Conservation (phyloP, 1,284 basidiomycete species). For the Malassezia sp. region DNA sequence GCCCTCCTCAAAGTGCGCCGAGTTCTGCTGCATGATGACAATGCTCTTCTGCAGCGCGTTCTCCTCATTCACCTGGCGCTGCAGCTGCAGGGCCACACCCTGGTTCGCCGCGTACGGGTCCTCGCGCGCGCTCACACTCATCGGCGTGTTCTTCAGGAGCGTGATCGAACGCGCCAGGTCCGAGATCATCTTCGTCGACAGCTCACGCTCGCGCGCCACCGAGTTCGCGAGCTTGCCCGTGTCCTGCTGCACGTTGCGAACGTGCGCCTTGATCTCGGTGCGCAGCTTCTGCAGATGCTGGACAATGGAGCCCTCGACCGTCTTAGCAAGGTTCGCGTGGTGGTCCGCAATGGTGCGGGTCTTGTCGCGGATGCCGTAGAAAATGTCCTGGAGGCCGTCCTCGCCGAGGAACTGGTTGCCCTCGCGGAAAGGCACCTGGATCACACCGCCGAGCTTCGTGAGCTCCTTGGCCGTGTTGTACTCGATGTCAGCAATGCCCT, state of each 20-base stretch:
- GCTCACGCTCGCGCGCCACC: conserved; percentile 86
- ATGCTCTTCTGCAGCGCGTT: conserved; percentile 97
- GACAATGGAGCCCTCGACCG: conserved; percentile 92
- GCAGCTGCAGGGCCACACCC: conserved; percentile 72
- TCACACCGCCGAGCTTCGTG: conserved; percentile 88
- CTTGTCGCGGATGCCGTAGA: conserved; percentile 80
- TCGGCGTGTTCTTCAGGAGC: conserved; percentile 87
- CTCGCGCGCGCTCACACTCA: conserved; percentile 66
- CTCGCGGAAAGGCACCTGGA: conserved; percentile 90
- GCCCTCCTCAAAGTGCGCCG: conserved; percentile 91
- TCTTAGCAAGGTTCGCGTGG: conserved; percentile 88
- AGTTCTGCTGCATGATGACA: conserved; percentile 95
- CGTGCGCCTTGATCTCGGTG: conserved; percentile 91
- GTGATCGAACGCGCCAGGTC: conserved; percentile 79
- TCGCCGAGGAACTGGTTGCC: conserved; percentile 56
- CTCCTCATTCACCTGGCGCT: conserved; percentile 83
- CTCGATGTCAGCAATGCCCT: conserved; percentile 53
- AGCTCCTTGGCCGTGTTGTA: conserved; percentile 89
- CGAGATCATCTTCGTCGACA: conserved; percentile 73
- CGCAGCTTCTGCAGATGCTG: conserved; percentile 91
- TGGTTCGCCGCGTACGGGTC: conserved; percentile 75
- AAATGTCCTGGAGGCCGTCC: conserved; percentile 62
- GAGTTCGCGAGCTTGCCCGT: conserved; percentile 86
- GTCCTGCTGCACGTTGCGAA: conserved; percentile 93
- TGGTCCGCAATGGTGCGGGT: conserved; percentile 88